These are phyloP conservation scores for Malus sylvestris DNA, from an alignment of 306 rosid genomes.

Conservation along the genomic window DNA sequence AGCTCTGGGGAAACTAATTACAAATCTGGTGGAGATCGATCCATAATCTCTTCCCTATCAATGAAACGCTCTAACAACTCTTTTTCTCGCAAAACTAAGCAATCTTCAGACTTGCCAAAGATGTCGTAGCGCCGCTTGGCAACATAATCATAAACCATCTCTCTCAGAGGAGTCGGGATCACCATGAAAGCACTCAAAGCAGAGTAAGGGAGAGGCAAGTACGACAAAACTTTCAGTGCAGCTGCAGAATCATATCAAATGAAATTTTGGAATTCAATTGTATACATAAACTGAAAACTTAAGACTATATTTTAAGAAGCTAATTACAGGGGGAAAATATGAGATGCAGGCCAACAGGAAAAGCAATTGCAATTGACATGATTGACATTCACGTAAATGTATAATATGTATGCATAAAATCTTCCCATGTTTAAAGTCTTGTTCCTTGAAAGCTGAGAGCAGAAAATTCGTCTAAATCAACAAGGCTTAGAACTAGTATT, in stretches of 20 bases:
- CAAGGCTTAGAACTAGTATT: neutral
- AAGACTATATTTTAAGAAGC: neutral
- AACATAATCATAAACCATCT: slow-evolving; percentile 47
- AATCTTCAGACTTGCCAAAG: slow-evolving; percentile 60
- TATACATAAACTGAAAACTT: no score
- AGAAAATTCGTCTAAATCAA: neutral
- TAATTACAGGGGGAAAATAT: neutral
- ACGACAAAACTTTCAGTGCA: slow-evolving; percentile 62
- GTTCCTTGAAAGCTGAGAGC: neutral
- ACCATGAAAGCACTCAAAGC: slow-evolving; percentile 43
- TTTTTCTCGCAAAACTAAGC: slow-evolving; percentile 53
- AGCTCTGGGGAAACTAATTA: neutral
- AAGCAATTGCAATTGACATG: neutral
- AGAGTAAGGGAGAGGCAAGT: slow-evolving; percentile 71
- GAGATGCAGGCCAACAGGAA: neutral
- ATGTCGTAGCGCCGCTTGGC: slow-evolving; percentile 49
- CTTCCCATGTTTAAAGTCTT: neutral
- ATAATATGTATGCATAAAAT: neutral
- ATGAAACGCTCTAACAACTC: slow-evolving; percentile 80
- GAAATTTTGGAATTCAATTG: neutral
- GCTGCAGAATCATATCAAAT: slow-evolving; percentile 39
- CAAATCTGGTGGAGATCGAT: neutral
- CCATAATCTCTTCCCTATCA: slow-evolving; percentile 65
- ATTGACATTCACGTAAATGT: neutral
- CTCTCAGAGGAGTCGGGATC: slow-evolving; percentile 64